Evolutionary conservation across 129 eudicot genomes (phyloP).

Genomic region (Dittrichia graveolens): DNA sequence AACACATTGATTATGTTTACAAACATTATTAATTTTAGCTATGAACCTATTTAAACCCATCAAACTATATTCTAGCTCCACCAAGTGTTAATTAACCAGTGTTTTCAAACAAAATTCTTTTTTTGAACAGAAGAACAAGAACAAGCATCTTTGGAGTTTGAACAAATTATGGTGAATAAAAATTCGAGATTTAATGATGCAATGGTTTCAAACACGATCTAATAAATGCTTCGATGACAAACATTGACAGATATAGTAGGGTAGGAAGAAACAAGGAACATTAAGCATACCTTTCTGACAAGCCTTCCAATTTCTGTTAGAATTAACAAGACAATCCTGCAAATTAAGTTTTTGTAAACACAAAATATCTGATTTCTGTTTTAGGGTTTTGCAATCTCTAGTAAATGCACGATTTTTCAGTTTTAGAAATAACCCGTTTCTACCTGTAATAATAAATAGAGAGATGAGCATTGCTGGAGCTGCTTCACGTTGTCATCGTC

Average conservation of each 20-base stretch:
- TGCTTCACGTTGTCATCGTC: slow-evolving; percentile 72
- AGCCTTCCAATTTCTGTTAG: slow-evolving; percentile 66
- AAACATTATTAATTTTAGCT: no score
- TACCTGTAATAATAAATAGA: slow-evolving; percentile 65
- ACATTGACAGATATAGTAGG: neutral
- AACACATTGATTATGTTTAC: no score
- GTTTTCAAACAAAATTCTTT: no score
- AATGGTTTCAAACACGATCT: neutral
- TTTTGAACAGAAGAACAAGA: no score
- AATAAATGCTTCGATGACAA: neutral
- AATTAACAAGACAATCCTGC: slow-evolving; percentile 70
- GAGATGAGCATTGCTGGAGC: slow-evolving; percentile 63
- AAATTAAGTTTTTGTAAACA: neutral
- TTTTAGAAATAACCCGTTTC: neutral
- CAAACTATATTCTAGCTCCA: no score
- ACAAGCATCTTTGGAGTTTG: neutral
- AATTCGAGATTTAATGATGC: no score
- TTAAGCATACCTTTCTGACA: slow-evolving; percentile 60
- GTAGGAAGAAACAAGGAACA: neutral
- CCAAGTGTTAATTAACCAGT: no score
- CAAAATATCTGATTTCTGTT: neutral
- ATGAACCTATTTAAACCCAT: no score
- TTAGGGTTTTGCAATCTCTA: neutral
- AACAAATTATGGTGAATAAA: no score
- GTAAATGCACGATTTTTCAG: neutral